phyloP scores from a whole-genome alignment of 2,329 filamentous ascomycete genomes.

The Aureobasidium sp. region DNA sequence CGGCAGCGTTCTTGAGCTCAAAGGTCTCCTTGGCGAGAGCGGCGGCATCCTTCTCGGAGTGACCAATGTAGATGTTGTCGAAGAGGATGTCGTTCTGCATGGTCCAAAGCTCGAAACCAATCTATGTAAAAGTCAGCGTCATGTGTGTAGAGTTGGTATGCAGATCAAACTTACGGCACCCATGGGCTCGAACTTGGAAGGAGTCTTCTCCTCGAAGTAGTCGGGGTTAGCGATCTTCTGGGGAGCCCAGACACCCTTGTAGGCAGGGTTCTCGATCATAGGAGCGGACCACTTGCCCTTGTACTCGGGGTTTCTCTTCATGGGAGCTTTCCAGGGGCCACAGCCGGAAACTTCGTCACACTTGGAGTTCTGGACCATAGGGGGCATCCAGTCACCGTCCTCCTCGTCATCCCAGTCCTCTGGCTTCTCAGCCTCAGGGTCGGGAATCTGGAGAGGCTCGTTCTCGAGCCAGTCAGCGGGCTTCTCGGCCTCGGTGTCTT shows the following conservation, averaged over 20 bases:
- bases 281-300: conserved; percentile 98
- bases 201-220: conserved; percentile 95
- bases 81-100: conserved; percentile 99
- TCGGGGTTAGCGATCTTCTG: conserved; percentile 94
- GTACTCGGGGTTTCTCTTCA: conserved; percentile 91
- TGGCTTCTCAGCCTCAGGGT: conserved; percentile 94
- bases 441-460: conserved; percentile 72
- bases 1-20: conserved; percentile 74
- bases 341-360: conserved; percentile 89
- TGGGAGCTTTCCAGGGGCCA: conserved; percentile 82
- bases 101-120: conserved; percentile 99
- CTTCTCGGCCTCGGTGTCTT: conserved; percentile 83
- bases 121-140: conserved; percentile 40
- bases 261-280: conserved; percentile 90
- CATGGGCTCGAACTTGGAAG: conserved; percentile 95
- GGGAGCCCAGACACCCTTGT: conserved; percentile 93
- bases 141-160: background rate
- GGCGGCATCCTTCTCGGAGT: conserved; percentile 87
- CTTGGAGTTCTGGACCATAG: conserved; percentile 90
- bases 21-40: conserved; percentile 86
- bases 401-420: conserved; percentile 99
- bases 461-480: conserved; percentile 95
- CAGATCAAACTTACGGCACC: conserved; percentile 65
- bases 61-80: conserved; percentile 99
- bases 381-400: conserved; percentile 93